Base-by-base conservation (phyloP, 208 protist species). In the Acanthamoeba triangularis region DNA sequence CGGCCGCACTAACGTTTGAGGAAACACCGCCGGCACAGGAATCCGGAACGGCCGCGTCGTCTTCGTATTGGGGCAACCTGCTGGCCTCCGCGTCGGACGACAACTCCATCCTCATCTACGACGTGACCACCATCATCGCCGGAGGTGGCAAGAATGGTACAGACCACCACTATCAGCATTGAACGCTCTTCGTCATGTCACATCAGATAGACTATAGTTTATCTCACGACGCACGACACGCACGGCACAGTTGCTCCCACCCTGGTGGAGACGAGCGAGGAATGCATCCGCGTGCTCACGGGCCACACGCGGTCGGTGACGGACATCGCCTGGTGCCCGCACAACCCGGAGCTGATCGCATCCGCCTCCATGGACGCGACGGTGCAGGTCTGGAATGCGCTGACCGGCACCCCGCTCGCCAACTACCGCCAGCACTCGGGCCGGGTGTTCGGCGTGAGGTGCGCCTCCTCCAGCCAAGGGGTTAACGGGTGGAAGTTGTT, bases 311-410 rank as follows among this genome's bases (percentile, higher is more conserved):
- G 87, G 59, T 78, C 63, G 18, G 87, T 93, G 41, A 93, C 87
- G 23, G 87, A 93, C 61, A n/a, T 93, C 18, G 87, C 87, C 44
- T 93, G 87, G 87, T 78, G 87, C 44, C 87, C 56, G 18, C 87
- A 93, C 87, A 69, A 93, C 16, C 87, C 87, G 7, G 56, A 93
- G 56, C 56, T 93, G 2, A 72, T 93, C 41, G 87, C 87, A 7
- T 93, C 87, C 23, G 87, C 87, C 44, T 69, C 87, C 7, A 93
- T 93, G 87, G 87, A 93, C 61, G 65, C n/a, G 30, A 93, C 87
- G 6, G 56, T 69, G 25, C 87, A 93, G 61, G 87, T 93, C 28
- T 93, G 87, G 87, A 76, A 93, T 23, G 65, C 41, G 20, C 6
- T 93, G 14, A 93, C 28, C 37, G 87, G 87, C 33, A 37, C 56